These are phyloP conservation scores for Allantophomopsis lycopodina DNA, from an alignment of 2,329 filamentous ascomycete genomes.

Conservation along the genomic window DNA sequence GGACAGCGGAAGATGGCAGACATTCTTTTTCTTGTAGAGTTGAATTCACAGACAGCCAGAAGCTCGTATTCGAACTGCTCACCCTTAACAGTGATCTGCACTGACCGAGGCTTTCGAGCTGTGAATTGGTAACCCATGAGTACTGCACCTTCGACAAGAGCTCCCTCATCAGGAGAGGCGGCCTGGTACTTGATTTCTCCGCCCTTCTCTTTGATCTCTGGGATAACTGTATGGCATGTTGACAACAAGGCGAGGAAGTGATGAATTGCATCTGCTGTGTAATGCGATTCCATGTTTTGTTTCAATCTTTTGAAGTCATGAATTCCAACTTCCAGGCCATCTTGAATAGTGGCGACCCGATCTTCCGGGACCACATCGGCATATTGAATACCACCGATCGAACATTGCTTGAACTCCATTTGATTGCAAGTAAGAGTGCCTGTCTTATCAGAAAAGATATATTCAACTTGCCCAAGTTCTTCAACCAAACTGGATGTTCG, in stretches of 20 bases:
- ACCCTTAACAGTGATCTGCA: slow-evolving; percentile 68
- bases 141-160: slow-evolving; percentile 85
- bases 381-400: slow-evolving; percentile 88
- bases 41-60: slow-evolving; percentile 96
- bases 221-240: slow-evolving; percentile 95
- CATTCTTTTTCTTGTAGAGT: slow-evolving; percentile 95
- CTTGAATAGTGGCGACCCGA: slow-evolving; percentile 63
- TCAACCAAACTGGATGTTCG: slow-evolving; percentile 93
- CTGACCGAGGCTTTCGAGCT: slow-evolving; percentile 77
- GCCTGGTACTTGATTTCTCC: slow-evolving; percentile 93
- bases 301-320: slow-evolving; percentile 53
- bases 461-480: slow-evolving; percentile 95
- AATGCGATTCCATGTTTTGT: slow-evolving; percentile 44
- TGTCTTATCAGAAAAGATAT: slow-evolving; percentile 97
- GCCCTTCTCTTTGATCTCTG: slow-evolving; percentile 65
- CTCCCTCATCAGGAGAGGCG: slow-evolving; percentile 91
- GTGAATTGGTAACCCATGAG: slow-evolving; percentile 79
- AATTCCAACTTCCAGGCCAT: slow-evolving; percentile 59
- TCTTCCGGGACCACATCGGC: slow-evolving; percentile 88
- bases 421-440: slow-evolving; percentile 95
- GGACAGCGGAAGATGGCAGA: slow-evolving; percentile 94
- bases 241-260: slow-evolving; percentile 81
- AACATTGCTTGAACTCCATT: slow-evolving; percentile 97
- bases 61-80: slow-evolving; percentile 73
- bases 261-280: slow-evolving; percentile 47